These are phyloP conservation scores for Aethionema arabicum DNA, from an alignment of 345 rosid species.

Conservation along the genomic window DNA sequence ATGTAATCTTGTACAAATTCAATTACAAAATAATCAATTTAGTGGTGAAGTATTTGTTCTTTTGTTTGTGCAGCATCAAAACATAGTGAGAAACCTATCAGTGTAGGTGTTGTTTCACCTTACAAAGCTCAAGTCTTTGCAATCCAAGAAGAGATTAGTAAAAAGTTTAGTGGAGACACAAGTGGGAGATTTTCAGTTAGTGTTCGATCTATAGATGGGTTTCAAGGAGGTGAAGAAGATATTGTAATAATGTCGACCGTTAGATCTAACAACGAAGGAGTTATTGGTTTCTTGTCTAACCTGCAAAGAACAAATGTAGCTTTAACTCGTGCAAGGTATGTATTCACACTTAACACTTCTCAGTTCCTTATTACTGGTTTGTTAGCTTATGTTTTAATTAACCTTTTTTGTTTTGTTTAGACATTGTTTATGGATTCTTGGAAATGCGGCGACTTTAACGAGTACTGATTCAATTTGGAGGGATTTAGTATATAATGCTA, in stretches of 20 bases:
- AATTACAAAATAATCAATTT: too few species aligned
- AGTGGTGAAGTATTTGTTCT: background rate
- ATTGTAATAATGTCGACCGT: slow-evolving; percentile 50
- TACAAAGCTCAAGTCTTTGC: slow-evolving; percentile 46
- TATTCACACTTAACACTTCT: background rate
- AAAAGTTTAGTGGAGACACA: slow-evolving; percentile 23
- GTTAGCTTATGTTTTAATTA: background rate
- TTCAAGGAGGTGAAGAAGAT: slow-evolving; percentile 56
- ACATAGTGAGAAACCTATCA: slow-evolving; percentile 23
- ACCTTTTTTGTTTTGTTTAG: slow-evolving; percentile 20
- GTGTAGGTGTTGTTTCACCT: slow-evolving; percentile 49
- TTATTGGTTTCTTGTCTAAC: slow-evolving; percentile 41
- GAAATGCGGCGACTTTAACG: slow-evolving; percentile 42
- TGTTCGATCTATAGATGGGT: slow-evolving; percentile 45
- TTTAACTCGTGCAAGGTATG: slow-evolving; percentile 45
- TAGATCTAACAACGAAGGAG: slow-evolving; percentile 38
- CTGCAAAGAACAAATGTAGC: slow-evolving; percentile 37
- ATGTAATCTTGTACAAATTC: background rate
- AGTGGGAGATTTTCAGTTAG: slow-evolving; percentile 34
- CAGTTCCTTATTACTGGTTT: background rate
- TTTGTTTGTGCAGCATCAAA: slow-evolving; percentile 24
- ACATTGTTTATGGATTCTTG: slow-evolving; percentile 48
- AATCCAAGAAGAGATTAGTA: slow-evolving; percentile 42
- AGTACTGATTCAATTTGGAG: slow-evolving; percentile 44
- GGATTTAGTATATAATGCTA: slow-evolving; percentile 38